A percentile compares a stretch with the other conserved stretches of the same genome.
Conservation (phyloP, 108 stramenopile genomes). For the Cylindrotheca closterium region DNA sequence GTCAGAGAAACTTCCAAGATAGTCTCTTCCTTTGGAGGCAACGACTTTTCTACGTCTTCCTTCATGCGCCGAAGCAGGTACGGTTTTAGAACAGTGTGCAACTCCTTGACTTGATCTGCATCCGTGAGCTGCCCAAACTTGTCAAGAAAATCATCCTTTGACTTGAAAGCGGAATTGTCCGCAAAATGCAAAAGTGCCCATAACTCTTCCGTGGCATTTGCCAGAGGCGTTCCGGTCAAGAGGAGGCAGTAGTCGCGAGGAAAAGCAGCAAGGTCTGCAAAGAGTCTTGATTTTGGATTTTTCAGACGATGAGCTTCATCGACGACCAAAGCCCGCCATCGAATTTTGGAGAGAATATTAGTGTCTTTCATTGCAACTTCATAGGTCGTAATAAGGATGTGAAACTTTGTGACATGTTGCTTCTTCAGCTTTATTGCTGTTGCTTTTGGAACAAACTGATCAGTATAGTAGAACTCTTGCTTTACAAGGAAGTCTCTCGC, state of each 20-base stretch:
- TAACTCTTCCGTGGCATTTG: slow-evolving; percentile 95
- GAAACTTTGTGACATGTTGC: slow-evolving; percentile 87
- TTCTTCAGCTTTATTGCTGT: slow-evolving; percentile 64
- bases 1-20: slow-evolving; percentile 96
- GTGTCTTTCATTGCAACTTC: slow-evolving; percentile 91
- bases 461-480: slow-evolving; percentile 90
- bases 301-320: slow-evolving; percentile 95
- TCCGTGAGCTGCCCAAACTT: slow-evolving; percentile 86
- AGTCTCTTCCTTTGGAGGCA: slow-evolving; percentile 97
- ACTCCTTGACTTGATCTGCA: slow-evolving; percentile 84
- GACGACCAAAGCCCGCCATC: slow-evolving; percentile 88
- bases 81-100: slow-evolving; percentile 90
- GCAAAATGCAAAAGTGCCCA: slow-evolving; percentile 91
- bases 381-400: slow-evolving; percentile 95
- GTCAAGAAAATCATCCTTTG: slow-evolving; percentile 74
- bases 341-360: slow-evolving; percentile 73
- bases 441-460: slow-evolving; percentile 69
- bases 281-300: slow-evolving; percentile 73
- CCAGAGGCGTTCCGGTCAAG: slow-evolving; percentile 97
- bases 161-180: slow-evolving; percentile 61
- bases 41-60: slow-evolving; percentile 95
- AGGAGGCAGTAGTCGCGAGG: slow-evolving; percentile 86
- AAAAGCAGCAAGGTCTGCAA: slow-evolving; percentile 72
- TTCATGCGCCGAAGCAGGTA: slow-evolving; percentile 95
- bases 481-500: slow-evolving; percentile 81